These are phyloP conservation scores for Thielaviopsis musarum DNA, from an alignment of 2,329 filamentous ascomycete genomes.

Conservation along the genomic window DNA sequence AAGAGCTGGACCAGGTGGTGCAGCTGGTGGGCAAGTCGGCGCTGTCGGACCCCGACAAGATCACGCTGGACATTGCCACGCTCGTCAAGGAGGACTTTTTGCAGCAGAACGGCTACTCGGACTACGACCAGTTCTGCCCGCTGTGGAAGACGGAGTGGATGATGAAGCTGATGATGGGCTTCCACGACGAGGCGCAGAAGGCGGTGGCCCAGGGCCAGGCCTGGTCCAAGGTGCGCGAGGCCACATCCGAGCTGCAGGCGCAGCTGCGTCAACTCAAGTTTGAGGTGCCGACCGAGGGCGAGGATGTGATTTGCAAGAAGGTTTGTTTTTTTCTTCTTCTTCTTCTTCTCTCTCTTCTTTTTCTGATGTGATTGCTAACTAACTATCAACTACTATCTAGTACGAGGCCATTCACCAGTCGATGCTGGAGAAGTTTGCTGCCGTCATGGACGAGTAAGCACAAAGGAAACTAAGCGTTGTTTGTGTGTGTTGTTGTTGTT, in stretches of 20 bases:
- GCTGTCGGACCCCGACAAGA: slow-evolving; percentile 92
- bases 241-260: slow-evolving; percentile 71
- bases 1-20: slow-evolving; percentile 96
- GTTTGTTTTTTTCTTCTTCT: slow-evolving; percentile 27
- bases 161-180: slow-evolving; percentile 99
- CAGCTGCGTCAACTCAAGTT: slow-evolving; percentile 91
- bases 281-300: slow-evolving; percentile 71
- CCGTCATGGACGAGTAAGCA: slow-evolving; percentile 79
- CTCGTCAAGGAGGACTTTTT: slow-evolving; percentile 97
- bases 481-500: background rate
- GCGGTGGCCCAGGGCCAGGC: slow-evolving; percentile 76
- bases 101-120: slow-evolving; percentile 97
- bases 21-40: slow-evolving; percentile 97
- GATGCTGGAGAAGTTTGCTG: slow-evolving; percentile 95
- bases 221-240: slow-evolving; percentile 87
- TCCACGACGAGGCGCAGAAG: slow-evolving; percentile 96
- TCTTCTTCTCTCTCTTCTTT: background rate
- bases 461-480: background rate
- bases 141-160: slow-evolving; percentile 99
- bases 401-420: slow-evolving; percentile 83
- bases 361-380: slow-evolving; percentile 18
- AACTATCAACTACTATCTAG: slow-evolving; percentile 25
- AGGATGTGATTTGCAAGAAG: slow-evolving; percentile 72
- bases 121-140: slow-evolving; percentile 98
- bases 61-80: slow-evolving; percentile 80